Conservation (phyloP, 345 rosid genomes). For the Populus davidiana region DNA sequence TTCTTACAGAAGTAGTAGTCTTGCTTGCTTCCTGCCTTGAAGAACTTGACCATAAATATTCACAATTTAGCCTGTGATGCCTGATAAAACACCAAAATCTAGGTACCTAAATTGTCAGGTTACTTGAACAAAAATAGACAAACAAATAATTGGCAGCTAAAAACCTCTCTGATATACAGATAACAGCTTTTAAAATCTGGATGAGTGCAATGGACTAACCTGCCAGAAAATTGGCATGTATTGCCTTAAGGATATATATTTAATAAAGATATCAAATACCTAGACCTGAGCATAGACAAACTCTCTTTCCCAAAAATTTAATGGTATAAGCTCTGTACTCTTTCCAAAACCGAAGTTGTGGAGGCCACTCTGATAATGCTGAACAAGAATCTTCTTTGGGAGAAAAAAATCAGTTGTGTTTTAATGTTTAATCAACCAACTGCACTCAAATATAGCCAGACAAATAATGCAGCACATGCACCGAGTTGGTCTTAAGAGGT, state of each 20-base stretch:
- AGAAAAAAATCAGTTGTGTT: neutral
- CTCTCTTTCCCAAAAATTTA: neutral
- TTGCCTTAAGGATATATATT: neutral
- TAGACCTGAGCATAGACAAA: neutral
- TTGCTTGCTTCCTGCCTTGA: neutral
- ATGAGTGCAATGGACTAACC: neutral
- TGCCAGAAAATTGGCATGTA: neutral
- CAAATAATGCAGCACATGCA: neutral
- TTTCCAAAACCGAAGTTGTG: neutral
- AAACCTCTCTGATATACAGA: neutral
- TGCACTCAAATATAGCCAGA: neutral
- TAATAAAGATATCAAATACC: neutral
- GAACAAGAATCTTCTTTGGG: neutral
- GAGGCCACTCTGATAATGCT: neutral
- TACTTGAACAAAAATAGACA: neutral
- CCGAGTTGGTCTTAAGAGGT: neutral
- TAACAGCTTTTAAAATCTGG: neutral
- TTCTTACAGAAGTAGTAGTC: neutral
- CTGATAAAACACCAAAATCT: neutral
- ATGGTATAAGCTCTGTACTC: neutral
- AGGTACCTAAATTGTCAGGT: neutral
- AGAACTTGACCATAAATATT: constrained; percentile 10
- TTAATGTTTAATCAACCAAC: neutral
- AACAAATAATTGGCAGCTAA: neutral
- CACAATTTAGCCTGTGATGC: neutral